Evolutionary conservation across 2,329 filamentous ascomycete species (phyloP).

Genomic region (Taxawa tesnikishii): DNA sequence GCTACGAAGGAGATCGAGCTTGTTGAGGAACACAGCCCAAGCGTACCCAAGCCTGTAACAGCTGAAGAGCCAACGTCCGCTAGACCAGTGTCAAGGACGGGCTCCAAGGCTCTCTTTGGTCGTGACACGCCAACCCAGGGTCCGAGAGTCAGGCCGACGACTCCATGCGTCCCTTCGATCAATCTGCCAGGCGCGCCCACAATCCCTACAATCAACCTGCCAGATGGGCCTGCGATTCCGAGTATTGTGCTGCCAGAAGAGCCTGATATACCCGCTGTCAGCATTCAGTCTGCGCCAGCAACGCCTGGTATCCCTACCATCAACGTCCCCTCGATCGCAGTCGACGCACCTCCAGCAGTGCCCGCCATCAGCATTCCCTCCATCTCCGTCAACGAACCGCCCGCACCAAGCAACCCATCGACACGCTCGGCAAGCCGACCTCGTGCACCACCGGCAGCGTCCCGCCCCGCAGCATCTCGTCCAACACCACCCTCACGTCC

Average conservation of each 20-base stretch:
- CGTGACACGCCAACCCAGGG: background rate
- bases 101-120: background rate
- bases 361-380: constrained; percentile 10
- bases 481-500: constrained; percentile 34
- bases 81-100: background rate
- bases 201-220: constrained; percentile 37
- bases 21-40: constrained; percentile 38
- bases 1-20: constrained; percentile 62
- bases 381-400: constrained; percentile 11
- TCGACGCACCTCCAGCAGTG: constrained; percentile 14
- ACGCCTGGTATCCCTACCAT: constrained; percentile 10
- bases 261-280: constrained; percentile 20
- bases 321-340: constrained; percentile 6
- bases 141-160: background rate
- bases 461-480: constrained; percentile 9
- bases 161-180: no score
- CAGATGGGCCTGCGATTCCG: constrained; percentile 22
- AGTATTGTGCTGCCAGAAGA: constrained; percentile 21
- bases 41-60: background rate
- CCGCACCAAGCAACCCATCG: constrained; percentile 6
- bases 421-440: constrained; percentile 5
- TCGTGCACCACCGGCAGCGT: constrained; percentile 13
- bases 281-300: constrained; percentile 5
- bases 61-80: background rate
- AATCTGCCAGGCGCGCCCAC: background rate